A percentile compares a stretch with the other conserved stretches of the same genome.
These are phyloP conservation scores for Chaetoceros muelleri DNA, from an alignment of 108 stramenopile genomes.

Conservation along the genomic window DNA sequence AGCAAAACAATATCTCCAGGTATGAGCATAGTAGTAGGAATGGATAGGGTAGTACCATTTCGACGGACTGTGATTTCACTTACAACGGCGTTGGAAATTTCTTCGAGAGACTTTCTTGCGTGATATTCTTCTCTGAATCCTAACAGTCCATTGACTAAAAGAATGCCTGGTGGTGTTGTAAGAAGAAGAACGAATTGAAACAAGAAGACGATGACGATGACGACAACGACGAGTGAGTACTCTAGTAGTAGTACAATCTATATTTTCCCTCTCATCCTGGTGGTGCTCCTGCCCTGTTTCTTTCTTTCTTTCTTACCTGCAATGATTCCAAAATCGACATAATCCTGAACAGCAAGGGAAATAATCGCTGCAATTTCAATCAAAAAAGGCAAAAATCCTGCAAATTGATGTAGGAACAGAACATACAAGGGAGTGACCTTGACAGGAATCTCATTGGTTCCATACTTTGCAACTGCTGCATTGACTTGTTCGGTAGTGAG, in stretches of 20 bases:
- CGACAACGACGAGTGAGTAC: conserved; percentile 35
- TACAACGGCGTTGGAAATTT: conserved; percentile 32
- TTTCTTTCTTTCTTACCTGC: no score
- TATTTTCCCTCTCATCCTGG: no score
- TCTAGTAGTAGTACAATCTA: no score
- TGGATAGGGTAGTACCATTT: conserved; percentile 27
- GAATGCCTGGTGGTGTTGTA: no score
- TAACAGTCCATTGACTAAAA: conserved; percentile 45
- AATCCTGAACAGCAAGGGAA: conserved; percentile 24
- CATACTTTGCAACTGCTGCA: conserved; percentile 9
- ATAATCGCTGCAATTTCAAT: conserved; percentile 34
- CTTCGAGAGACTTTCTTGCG: conserved; percentile 56
- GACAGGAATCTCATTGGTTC: conserved; percentile 36
- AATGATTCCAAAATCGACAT: conserved; percentile 24
- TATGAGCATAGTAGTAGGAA: conserved; percentile 44
- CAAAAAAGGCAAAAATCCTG: conserved; percentile 31
- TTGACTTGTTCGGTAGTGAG: conserved; percentile 20
- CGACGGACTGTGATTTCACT: conserved; percentile 43
- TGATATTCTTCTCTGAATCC: conserved; percentile 70
- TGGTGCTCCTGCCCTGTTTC: no score
- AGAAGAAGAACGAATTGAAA: conserved; percentile 42
- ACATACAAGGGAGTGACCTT: conserved; percentile 15
- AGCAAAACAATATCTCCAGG: conserved; percentile 77
- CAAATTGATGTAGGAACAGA: conserved; percentile 39
- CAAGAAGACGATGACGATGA: conserved; percentile 34